Evolutionary conservation across 2,329 filamentous ascomycete species (phyloP).

Genomic region (Trichothecium roseum): DNA sequence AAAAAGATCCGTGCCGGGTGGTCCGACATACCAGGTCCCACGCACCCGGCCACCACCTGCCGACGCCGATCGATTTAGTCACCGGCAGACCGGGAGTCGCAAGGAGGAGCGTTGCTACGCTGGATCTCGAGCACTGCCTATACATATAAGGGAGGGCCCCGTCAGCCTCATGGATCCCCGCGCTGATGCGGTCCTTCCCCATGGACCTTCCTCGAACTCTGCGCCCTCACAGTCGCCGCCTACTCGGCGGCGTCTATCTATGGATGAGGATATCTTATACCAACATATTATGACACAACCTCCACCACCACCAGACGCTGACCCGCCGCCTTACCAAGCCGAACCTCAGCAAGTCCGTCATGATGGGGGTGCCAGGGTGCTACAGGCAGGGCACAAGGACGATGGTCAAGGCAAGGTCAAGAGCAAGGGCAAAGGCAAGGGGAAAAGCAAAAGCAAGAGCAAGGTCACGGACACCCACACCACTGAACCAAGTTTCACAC

Average conservation of each 20-base stretch:
- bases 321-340: slow-evolving; percentile 35
- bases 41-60: neutral
- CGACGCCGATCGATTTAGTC: slow-evolving; percentile 2
- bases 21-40: neutral
- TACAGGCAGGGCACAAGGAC: slow-evolving; percentile 3
- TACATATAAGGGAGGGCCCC: slow-evolving; percentile 14
- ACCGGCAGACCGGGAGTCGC: neutral
- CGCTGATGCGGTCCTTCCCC: slow-evolving; percentile 11
- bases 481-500: slow-evolving; percentile 2
- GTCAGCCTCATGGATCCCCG: slow-evolving; percentile 21
- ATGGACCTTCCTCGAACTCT: slow-evolving; percentile 20
- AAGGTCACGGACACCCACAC: neutral
- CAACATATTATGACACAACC: slow-evolving; percentile 37
- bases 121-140: neutral
- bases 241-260: slow-evolving; percentile 36
- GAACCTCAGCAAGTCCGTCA: slow-evolving; percentile 5
- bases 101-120: too few relatives aligned
- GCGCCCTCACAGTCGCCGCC: slow-evolving; percentile 12
- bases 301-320: slow-evolving; percentile 30
- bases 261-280: slow-evolving; percentile 45
- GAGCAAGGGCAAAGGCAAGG: slow-evolving; percentile 1
- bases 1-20: too few relatives aligned
- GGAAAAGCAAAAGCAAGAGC: neutral
- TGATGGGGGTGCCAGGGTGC: neutral
- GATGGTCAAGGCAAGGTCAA: slow-evolving; percentile 5